Base-by-base conservation (phyloP, 768 basidiomycete species). In the Pluteus cervinus region DNA sequence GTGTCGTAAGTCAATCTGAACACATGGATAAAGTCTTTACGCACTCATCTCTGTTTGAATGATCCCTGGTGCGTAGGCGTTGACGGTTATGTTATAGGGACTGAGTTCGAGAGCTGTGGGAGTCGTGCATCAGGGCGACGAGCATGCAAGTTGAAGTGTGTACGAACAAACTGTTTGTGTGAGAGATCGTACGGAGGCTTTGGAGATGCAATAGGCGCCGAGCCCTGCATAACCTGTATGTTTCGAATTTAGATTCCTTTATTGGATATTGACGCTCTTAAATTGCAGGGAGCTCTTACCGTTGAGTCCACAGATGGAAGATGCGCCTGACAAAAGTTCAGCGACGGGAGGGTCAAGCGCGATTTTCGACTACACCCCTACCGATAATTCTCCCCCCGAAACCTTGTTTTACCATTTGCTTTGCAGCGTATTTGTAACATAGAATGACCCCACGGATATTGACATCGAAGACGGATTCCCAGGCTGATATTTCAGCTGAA, bases 341-440 rank as follows among this genome's bases (percentile, higher is more conserved):
- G n/a, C n/a, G n/a, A n/a, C n/a, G n/a, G n/a, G n/a, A n/a, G n/a
- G n/a, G n/a, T n/a, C n/a, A n/a, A n/a, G n/a, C n/a, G n/a, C n/a
- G n/a, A n/a, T n/a, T n/a, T n/a, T n/a, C n/a, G n/a, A n/a, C n/a
- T n/a, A n/a, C n/a, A n/a, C n/a, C n/a, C n/a, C n/a, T n/a, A 9
- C 80, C 71, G 18, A 81, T 66, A 41, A 83, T 75, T 12, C 71
- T 62, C 1, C 79, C 75, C 11, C 75, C 69, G 4, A 54, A 57
- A 0, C 69, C 66, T 56, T 75, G 73, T 7, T 79, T 63, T 15
- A 56, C 52, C 81, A 83, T 83, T 46, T 75, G 71, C 36, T 58
- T 60, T 12, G 75, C 79, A 2, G 79, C 81, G 41, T 79, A 65
- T 37, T 80, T 76, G 30, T 81, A 81, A 50, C 76, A 81, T 42